Evolutionary conservation across 1,139 yeast species (phyloP), one percentile per base, ranked within the genome.

Genomic region (Tardiomyces depauwii): DNA sequence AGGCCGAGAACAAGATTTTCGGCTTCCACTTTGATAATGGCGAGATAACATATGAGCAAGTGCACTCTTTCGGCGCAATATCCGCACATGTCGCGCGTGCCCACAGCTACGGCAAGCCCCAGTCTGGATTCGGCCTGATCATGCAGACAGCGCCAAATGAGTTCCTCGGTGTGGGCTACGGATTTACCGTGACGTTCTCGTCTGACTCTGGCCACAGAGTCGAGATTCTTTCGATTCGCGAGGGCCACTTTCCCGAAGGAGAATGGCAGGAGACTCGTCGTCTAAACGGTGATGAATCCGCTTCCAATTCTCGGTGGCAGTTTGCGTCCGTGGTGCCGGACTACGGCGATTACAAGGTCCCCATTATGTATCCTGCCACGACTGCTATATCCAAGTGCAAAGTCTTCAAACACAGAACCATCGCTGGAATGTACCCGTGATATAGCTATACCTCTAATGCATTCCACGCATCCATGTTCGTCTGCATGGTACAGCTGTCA

Each of bases 21-120:
- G 50, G 50, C 5, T 48, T 48, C 39, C 46, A 48, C 32, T 46
- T 48, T 39, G 42, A 27, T 10, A 49, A 47, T 21, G 32, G 16
- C 11, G 38, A 30, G 32, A 45, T 19, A 11, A 33, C 38, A 2
- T 32, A 27, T 10, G 27, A 12, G 5, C 36, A 36, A 18, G 18
- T n/a, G 9, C 16, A 23, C 28, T 14, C 27, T 3, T 44, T 44
- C n/a, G 46, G 43, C 13, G 28, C 12, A 18, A 18, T 44, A 9
- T 33, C 21, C n/a, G 43, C 44, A 6, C 45, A 42, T 18, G 40
- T 48, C 6, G 45, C 40, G 33, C 41, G 45, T 6, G 42, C 40
- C 13, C 45, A 39, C 39, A 44, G 44, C 36, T 44, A 39, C 36
- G 50, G 50, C 6, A 42, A 38, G 21, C 47, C 46, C 12, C 47